Evolutionary conservation across 2,329 filamentous ascomycete genomes (phyloP).

Genomic region (Sporothrix variecibatus): DNA sequence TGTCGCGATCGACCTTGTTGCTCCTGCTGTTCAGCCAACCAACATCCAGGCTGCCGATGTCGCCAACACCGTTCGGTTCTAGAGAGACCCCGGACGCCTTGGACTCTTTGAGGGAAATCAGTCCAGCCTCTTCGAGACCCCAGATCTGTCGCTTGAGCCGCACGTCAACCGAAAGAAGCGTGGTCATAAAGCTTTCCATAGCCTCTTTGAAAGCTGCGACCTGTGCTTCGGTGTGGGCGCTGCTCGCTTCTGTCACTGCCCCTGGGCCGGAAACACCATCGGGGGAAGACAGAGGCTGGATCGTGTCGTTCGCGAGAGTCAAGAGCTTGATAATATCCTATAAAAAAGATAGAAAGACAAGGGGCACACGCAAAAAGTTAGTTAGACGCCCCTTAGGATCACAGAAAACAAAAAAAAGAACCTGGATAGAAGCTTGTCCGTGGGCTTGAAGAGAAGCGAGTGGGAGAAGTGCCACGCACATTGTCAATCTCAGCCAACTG

Average conservation of each 20-base stretch:
- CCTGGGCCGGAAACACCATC: conserved; percentile 6
- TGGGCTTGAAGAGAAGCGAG: conserved; percentile 38
- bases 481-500: conserved; percentile 80
- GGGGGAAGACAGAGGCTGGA: conserved; percentile 62
- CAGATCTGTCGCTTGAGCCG: conserved; percentile 73
- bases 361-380: not conserved
- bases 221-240: conserved; percentile 46
- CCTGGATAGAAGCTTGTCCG: not conserved
- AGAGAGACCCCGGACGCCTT: conserved; percentile 38
- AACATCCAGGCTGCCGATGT: conserved; percentile 69
- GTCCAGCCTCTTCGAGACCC: conserved; percentile 77
- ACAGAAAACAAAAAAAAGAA: not conserved
- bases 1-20: conserved; percentile 77
- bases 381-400: not conserved
- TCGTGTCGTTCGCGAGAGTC: conserved; percentile 56
- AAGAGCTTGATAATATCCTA: conserved; percentile 52
- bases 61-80: conserved; percentile 57
- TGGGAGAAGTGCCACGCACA: conserved; percentile 45
- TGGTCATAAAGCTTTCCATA: conserved; percentile 68
- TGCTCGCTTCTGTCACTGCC: conserved; percentile 19
- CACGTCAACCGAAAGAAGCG: conserved; percentile 73
- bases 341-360: not conserved
- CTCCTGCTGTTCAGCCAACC: conserved; percentile 88
- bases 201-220: conserved; percentile 59
- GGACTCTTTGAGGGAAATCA: conserved; percentile 57